These are phyloP conservation scores for Mucor plumbeus DNA, from an alignment of 371 early-diverging fungal genomes.

Conservation along the genomic window DNA sequence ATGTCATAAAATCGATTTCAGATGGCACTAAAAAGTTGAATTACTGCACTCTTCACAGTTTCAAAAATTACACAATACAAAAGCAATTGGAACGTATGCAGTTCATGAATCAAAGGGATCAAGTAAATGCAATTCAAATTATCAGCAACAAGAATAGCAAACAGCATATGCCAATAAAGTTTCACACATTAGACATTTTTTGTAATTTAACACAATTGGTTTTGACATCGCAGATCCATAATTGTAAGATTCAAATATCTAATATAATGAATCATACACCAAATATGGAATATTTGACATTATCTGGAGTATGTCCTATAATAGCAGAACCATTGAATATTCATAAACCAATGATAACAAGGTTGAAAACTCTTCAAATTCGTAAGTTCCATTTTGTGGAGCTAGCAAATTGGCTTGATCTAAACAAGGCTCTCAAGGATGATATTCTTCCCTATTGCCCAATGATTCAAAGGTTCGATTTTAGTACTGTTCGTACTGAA, in stretches of 20 bases:
- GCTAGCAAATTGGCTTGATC: neutral
- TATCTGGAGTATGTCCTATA: neutral
- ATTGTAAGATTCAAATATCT: neutral
- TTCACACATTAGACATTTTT: neutral
- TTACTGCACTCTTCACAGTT: neutral
- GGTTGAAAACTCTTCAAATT: neutral
- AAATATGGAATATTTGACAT: neutral
- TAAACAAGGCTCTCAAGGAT: neutral
- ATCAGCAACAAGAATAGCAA: neutral
- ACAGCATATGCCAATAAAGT: neutral
- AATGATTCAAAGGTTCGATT: neutral
- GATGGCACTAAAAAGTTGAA: neutral
- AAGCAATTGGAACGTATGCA: conserved; percentile 3
- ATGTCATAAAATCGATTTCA: neutral
- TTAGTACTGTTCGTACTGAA: neutral
- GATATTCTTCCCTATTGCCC: neutral
- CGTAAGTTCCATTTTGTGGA: neutral
- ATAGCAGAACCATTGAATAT: neutral
- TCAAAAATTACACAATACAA: neutral
- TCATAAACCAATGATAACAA: neutral
- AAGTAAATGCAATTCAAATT: neutral
- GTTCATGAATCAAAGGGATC: neutral
- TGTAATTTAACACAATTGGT: neutral
- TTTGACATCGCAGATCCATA: neutral
- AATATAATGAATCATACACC: neutral